These are phyloP conservation scores for Phyllosticta citribraziliensis DNA, from an alignment of 2,329 filamentous ascomycete species.

Conservation along the genomic window DNA sequence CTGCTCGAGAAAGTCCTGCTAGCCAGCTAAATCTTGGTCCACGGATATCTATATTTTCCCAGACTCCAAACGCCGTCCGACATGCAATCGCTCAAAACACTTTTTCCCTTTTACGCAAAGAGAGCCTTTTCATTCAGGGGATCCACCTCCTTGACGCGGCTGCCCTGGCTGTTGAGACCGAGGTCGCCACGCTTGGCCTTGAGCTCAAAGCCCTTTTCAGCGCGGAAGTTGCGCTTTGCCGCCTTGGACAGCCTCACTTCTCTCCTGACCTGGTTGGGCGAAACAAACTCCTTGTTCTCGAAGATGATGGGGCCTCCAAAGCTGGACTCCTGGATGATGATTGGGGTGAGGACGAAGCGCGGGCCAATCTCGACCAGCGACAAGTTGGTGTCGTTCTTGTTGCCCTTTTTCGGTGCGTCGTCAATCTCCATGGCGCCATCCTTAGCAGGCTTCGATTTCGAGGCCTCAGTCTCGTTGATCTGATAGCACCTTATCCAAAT, in stretches of 20 bases:
- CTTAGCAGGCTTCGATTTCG: slow-evolving; percentile 32
- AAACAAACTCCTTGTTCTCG: slow-evolving; percentile 96
- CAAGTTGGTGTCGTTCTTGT: slow-evolving; percentile 59
- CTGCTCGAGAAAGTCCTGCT: slow-evolving; percentile 10
- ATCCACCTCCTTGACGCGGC: slow-evolving; percentile 52
- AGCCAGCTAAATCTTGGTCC: slow-evolving; percentile 9
- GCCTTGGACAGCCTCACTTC: slow-evolving; percentile 72
- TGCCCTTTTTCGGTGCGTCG: slow-evolving; percentile 30
- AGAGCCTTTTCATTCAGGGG: slow-evolving; percentile 67
- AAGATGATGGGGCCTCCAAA: slow-evolving; percentile 97
- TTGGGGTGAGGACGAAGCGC: slow-evolving; percentile 84
- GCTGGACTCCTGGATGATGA: slow-evolving; percentile 87
- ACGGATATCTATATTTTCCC: slow-evolving; percentile 8
- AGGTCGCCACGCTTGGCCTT: slow-evolving; percentile 66
- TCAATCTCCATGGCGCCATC: slow-evolving; percentile 24
- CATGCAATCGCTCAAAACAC: slow-evolving; percentile 4
- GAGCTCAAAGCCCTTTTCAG: slow-evolving; percentile 63
- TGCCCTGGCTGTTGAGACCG: slow-evolving; percentile 60
- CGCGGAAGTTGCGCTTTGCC: slow-evolving; percentile 63
- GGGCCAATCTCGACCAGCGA: slow-evolving; percentile 88
- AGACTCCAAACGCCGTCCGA: slow-evolving; percentile 10
- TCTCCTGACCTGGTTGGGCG: slow-evolving; percentile 83
- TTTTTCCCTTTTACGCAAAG: slow-evolving; percentile 50
- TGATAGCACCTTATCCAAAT: slow-evolving; percentile 96
- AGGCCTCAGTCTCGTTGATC: slow-evolving; percentile 65